phyloP scores from a whole-genome alignment of 192 early-diverging fungal species.

The Irineochytrium annulatum region DNA sequence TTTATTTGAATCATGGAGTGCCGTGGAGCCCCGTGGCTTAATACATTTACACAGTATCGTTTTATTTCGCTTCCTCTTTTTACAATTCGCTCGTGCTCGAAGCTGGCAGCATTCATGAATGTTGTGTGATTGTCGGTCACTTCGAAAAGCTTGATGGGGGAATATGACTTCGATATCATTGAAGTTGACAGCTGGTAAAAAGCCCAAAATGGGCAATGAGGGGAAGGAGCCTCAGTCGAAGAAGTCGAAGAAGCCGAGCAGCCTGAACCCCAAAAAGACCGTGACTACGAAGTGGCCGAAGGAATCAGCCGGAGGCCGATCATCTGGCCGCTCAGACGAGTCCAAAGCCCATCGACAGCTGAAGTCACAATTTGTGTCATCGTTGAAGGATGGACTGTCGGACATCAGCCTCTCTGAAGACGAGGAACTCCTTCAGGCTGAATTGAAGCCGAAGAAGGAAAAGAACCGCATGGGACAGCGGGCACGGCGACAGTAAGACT shows the following conservation, averaged over 20 bases:
- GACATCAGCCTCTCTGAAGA: constrained; percentile 15
- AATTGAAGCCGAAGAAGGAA: constrained; percentile 8
- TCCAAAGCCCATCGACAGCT: background rate
- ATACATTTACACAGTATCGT: background rate
- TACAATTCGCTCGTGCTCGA: background rate
- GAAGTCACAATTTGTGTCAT: constrained; percentile 10
- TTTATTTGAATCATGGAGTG: background rate
- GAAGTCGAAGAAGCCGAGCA: background rate
- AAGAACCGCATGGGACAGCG: constrained; percentile 46
- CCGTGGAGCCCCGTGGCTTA: background rate
- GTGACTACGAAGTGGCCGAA: constrained; percentile 9
- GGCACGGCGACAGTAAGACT: constrained; percentile 35
- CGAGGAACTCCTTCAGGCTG: background rate
- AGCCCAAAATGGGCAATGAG: background rate
- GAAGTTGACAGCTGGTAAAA: background rate
- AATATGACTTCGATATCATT: background rate
- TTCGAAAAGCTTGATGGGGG: background rate
- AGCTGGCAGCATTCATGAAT: background rate
- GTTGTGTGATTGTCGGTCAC: background rate
- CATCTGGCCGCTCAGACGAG: background rate
- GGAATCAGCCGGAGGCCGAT: background rate
- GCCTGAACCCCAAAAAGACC: constrained; percentile 1
- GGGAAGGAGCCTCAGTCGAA: constrained; percentile 8
- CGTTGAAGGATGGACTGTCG: constrained; percentile 4
- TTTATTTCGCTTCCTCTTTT: constrained; percentile 1